Evolutionary conservation across 2,329 filamentous ascomycete genomes (phyloP), one percentile per base, ranked within the genome.

Genomic region (Alternaria triticina): DNA sequence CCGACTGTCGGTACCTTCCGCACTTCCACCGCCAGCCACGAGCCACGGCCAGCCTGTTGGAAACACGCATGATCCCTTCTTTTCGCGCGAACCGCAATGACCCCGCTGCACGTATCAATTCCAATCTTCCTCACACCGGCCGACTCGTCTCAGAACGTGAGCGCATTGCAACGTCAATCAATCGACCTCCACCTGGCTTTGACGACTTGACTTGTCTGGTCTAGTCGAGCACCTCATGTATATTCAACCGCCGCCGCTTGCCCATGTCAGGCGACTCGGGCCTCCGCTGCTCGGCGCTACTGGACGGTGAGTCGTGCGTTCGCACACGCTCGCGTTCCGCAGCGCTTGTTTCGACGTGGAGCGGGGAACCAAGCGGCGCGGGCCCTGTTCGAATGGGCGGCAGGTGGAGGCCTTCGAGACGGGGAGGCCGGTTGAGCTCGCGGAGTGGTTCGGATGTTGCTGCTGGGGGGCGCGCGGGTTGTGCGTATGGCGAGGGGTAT

Each of bases 231-330:
- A 80, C 72, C 65, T 79, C 77, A 30, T 74, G 73, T 44, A 80
- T 79, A 57, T 79, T 79, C 55, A 80, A 58, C 36, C 77, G 72
- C 47, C 78, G 63, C 59, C 78, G 70, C 68, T 80, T 80, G 22
- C 73, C 72, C 5, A 64, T 70, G 30, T 78, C 75, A 10, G 77
- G 74, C 27, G 77, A 77, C 33, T 77, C 77, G 36, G 74, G 70
- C 44, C 64, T 59, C 54, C 69, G 70, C 40, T 72, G 65, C 7
- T 74, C 72, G 8, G 65, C 64, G 27, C 59, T 50, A 22, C 68
- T 75, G 17, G 68, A 64, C n/a, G 71, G 72, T 4, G 76, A 77
- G n/a, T 74, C 72, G 45, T 70, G 71, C 36, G 64, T 72, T 66
- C 75, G 71, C 45, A 74, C 64, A 45, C 74, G 70, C 17, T 74